phyloP scores from a whole-genome alignment of 1,139 yeast species.

The Komagataea norvegica region DNA sequence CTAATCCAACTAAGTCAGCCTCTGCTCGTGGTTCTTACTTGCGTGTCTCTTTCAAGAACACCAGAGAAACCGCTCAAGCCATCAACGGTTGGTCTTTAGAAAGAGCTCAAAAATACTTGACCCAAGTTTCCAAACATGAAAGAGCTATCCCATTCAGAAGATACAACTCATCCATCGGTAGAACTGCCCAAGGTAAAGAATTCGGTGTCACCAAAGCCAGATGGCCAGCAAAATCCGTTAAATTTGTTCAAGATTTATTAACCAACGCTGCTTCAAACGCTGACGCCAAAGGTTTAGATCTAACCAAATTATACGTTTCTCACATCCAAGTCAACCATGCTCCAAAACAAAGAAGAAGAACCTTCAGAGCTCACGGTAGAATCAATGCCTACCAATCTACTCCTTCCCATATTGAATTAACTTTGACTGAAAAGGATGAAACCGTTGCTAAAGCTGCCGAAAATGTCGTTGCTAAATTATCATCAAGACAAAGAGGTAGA shows the following conservation, averaged over 20 bases:
- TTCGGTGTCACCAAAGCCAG: constrained; percentile 99
- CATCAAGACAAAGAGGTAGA: constrained; percentile 93
- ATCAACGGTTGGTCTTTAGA: constrained; percentile 96
- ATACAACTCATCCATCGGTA: constrained; percentile 94
- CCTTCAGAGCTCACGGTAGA: constrained; percentile 99
- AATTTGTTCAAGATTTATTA: constrained; percentile 90
- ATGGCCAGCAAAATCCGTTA: constrained; percentile 99
- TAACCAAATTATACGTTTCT: constrained; percentile 86
- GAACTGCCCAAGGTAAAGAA: constrained; percentile 99
- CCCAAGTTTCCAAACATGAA: constrained; percentile 95
- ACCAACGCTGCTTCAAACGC: constrained; percentile 99
- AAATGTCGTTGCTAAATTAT: constrained; percentile 71
- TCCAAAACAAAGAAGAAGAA: constrained; percentile 99
- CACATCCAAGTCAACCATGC: constrained; percentile 99
- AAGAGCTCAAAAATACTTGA: constrained; percentile 94
- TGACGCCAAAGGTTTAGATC: constrained; percentile 98
- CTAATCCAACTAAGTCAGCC: constrained; percentile 99
- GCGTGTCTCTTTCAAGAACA: constrained; percentile 99
- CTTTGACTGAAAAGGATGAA: constrained; percentile 93
- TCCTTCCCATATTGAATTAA: constrained; percentile 98
- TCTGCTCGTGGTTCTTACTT: constrained; percentile 99
- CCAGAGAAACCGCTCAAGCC: constrained; percentile 99
- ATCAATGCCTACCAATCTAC: constrained; percentile 97
- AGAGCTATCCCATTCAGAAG: constrained; percentile 99
- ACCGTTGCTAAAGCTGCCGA: constrained; percentile 92